These are phyloP conservation scores for Bidens hawaiensis DNA, from an alignment of 140 eudicot genomes.

Conservation along the genomic window DNA sequence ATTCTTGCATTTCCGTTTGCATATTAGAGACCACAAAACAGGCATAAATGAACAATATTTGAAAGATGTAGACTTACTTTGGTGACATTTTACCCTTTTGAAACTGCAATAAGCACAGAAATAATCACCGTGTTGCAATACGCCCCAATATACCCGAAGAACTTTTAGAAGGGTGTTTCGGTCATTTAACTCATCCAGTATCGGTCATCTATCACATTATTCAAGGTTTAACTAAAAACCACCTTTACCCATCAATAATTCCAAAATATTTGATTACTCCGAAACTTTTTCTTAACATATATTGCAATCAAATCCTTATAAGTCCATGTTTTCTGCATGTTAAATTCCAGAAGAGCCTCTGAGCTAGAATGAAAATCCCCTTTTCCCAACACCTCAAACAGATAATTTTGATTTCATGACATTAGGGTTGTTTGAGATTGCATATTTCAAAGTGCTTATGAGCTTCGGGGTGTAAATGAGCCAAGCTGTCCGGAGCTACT, in stretches of 20 bases:
- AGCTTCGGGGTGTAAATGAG: too few species aligned
- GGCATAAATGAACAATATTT: not conserved
- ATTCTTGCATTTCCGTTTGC: not conserved
- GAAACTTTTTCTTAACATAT: conserved; percentile 58
- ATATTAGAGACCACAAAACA: not conserved
- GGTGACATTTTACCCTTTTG: not conserved
- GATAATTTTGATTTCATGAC: not conserved
- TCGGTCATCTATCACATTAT: not conserved
- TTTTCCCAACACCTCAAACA: conserved; percentile 84
- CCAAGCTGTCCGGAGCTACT: too few species aligned
- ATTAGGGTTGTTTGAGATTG: not conserved
- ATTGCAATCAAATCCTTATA: conserved; percentile 53
- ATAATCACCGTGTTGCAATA: not conserved
- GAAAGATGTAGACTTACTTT: not conserved
- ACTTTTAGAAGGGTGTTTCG: not conserved
- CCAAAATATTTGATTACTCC: conserved; percentile 84
- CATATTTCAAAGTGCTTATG: not conserved
- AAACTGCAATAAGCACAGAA: not conserved
- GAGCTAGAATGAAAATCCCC: conserved; percentile 83
- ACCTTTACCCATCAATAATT: conserved; percentile 45
- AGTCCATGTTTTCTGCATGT: conserved; percentile 41
- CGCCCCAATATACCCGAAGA: not conserved
- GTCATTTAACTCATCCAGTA: conserved; percentile 1
- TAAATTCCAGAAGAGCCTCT: conserved; percentile 60
- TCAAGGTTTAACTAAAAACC: not conserved